Evolutionary conservation across 2,329 filamentous ascomycete genomes (phyloP), one percentile per base, ranked within the genome.

Genomic region (Proliferodiscus dingleyae): DNA sequence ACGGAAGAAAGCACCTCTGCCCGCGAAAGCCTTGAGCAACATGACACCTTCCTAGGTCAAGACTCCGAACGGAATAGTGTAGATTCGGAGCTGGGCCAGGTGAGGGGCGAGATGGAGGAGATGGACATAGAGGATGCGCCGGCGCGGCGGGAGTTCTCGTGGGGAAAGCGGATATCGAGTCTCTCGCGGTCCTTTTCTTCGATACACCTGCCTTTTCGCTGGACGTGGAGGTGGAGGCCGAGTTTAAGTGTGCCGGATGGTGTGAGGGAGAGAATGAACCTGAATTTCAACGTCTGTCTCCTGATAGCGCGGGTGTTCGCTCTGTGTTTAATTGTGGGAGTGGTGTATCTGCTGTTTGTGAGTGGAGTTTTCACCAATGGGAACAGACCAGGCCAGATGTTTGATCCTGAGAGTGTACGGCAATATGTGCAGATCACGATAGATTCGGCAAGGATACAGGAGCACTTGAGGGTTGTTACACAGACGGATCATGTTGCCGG

Each of bases 401-500:
- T 91, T 65, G 86, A 93, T 56, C 84, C 90, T 2, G 89, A 95
- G 60, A 84, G 81, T 51, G 80, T 97, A 47, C 81, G 88, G 45
- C 72, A 78, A 47, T 87, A 85, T 66, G 77, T 94, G 21, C 81
- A 93, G 64, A 73, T 75, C 39, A 81, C 80, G 57, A 78, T 95
- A 54, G 84, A 94, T 60, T 72, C 79, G 44, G 73, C 74, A 48
- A 74, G 76, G 41, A 85, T 93, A 63, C 77, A 81, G 52, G 82
- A 87, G 32, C 86, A 87, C 47, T 69, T 95, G 49, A 72, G 78
- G 59, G 85, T 90, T 61, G 81, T 91, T 52, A 91, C 89, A 4
- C 78, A 78, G 45, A 95, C 87, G 63, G 87, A 93, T 51, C 93
- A 97, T 66, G 75, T 97, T 51, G 93, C 89, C 2, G 93, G 93